phyloP scores from a whole-genome alignment of 495 filamentous ascomycete species.

The Lasiosphaeria ovina region DNA sequence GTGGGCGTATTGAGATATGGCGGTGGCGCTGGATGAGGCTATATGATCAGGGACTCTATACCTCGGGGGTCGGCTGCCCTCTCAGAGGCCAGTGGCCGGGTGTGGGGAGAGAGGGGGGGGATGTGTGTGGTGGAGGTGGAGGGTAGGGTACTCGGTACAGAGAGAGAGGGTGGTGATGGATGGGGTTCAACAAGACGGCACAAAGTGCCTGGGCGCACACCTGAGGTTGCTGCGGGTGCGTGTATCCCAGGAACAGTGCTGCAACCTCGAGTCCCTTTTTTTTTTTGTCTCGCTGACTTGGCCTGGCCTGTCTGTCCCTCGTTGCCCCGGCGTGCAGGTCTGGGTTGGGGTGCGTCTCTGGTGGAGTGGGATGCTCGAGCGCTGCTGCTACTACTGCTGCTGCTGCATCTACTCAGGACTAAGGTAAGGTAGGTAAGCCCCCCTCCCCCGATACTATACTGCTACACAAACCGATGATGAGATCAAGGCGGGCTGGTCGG shows the following conservation, averaged over 20 bases:
- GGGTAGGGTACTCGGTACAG: neutral
- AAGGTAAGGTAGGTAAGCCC: no score
- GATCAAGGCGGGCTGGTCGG: slow-evolving; percentile 15
- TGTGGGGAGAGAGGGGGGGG: slow-evolving; percentile 16
- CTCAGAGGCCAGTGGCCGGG: slow-evolving; percentile 7
- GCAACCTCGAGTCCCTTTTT: slow-evolving; percentile 17
- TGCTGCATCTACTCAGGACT: neutral
- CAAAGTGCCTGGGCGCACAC: slow-evolving; percentile 8
- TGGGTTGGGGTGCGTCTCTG: slow-evolving; percentile 11
- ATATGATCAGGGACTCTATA: slow-evolving; percentile 24
- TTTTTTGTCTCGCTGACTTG: neutral
- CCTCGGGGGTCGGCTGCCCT: slow-evolving; percentile 16
- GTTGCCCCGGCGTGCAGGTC: slow-evolving; percentile 5
- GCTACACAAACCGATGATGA: slow-evolving; percentile 16
- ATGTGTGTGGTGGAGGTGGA: neutral
- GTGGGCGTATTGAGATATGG: slow-evolving; percentile 18
- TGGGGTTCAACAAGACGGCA: slow-evolving; percentile 10
- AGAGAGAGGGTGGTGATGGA: slow-evolving; percentile 4
- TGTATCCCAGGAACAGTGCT: slow-evolving; percentile 16
- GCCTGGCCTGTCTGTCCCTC: neutral
- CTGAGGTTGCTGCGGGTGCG: slow-evolving; percentile 7
- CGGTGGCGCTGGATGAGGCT: slow-evolving; percentile 23
- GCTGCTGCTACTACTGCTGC: slow-evolving; percentile 3
- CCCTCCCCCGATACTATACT: slow-evolving; percentile 2
- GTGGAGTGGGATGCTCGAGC: slow-evolving; percentile 24